Conservation (phyloP, 805 yeast genomes). For the Candida krabiensis region DNA sequence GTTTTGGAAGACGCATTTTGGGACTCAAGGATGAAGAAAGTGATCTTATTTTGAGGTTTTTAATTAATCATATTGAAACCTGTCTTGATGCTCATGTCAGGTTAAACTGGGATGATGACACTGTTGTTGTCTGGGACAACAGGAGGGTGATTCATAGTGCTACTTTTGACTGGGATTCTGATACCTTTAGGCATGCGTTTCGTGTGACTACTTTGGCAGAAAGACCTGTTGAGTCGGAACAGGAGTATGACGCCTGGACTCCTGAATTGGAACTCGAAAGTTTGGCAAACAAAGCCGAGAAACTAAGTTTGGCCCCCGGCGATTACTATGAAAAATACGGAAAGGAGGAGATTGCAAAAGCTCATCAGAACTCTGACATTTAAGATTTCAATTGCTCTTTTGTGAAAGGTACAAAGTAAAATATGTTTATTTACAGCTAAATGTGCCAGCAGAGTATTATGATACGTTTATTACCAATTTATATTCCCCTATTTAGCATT, state of each 20-base stretch:
- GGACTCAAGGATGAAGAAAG: constrained; percentile 71
- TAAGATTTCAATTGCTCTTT: too few relatives aligned
- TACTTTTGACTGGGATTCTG: constrained; percentile 62
- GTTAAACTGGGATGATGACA: constrained; percentile 63
- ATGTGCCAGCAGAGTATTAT: too few relatives aligned
- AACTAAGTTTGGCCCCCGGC: constrained; percentile 30
- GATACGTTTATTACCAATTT: too few relatives aligned
- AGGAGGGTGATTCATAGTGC: constrained; percentile 66
- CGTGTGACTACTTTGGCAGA: constrained; percentile 71
- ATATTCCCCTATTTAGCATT: too few relatives aligned
- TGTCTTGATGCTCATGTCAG: constrained; percentile 59
- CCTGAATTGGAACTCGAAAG: constrained; percentile 16
- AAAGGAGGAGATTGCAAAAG: constrained; percentile 1
- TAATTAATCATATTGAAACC: constrained; percentile 48
- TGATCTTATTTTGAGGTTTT: constrained; percentile 52
- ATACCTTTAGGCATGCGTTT: constrained; percentile 65
- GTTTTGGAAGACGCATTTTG: constrained; percentile 62
- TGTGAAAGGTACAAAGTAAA: too few relatives aligned
- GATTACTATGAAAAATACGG: constrained; percentile 7
- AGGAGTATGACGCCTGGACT: constrained; percentile 24
- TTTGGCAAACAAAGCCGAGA: constrained; percentile 1
- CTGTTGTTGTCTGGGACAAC: constrained; percentile 75
- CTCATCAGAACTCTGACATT: background rate
- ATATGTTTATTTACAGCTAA: too few relatives aligned
- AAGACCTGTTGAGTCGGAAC: constrained; percentile 43